Conservation (phyloP, 176 grass and related monocot species). For the Rhynchospora breviuscula region DNA sequence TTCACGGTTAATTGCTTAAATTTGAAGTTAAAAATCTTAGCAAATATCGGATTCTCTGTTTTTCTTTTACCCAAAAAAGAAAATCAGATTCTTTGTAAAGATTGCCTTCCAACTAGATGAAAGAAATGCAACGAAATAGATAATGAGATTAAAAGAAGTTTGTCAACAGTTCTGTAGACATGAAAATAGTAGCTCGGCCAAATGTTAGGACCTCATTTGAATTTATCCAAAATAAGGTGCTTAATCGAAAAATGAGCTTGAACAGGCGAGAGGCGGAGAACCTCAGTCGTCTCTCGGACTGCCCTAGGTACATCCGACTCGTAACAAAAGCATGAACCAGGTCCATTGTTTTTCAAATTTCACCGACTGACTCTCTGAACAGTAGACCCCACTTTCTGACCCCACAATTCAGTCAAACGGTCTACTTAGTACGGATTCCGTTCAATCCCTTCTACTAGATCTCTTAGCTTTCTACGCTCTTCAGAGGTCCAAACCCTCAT, state of each 20-base stretch:
- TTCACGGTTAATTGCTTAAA: background rate
- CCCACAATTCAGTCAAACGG: background rate
- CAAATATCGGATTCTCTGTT: too few species aligned
- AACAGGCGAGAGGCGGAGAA: slow-evolving; percentile 31
- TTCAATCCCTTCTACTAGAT: slow-evolving; percentile 11
- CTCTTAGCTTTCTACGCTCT: background rate
- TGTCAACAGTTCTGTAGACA: background rate
- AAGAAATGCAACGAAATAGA: background rate
- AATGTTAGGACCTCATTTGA: background rate
- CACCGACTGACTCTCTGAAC: background rate
- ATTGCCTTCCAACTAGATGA: background rate
- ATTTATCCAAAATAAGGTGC: background rate
- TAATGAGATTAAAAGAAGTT: background rate
- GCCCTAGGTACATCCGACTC: background rate
- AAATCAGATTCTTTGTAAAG: background rate
- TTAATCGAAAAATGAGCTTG: background rate
- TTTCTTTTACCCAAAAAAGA: too few species aligned
- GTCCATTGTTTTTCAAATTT: background rate
- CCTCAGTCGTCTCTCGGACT: slow-evolving; percentile 27
- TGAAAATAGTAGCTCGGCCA: background rate
- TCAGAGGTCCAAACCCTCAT: slow-evolving; percentile 45
- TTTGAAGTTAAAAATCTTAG: background rate
- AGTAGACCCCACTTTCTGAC: background rate
- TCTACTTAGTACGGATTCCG: background rate
- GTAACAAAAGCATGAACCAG: background rate